Conservation (phyloP, 768 basidiomycete genomes). For the Tubosaeta brunneosetosa region DNA sequence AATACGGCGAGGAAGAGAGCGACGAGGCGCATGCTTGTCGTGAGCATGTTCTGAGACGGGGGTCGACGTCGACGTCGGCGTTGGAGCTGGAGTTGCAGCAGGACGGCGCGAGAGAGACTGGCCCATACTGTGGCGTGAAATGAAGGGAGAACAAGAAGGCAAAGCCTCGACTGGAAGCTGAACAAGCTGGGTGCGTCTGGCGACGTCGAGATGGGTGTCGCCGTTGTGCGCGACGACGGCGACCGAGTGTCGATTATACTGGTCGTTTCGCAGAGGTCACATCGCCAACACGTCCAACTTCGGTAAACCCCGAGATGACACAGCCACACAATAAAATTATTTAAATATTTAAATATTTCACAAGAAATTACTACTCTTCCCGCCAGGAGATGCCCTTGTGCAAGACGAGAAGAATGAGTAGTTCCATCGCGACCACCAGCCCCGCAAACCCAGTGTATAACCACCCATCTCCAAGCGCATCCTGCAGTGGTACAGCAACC, state of each 20-base stretch:
- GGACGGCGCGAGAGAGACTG: constrained; percentile 28
- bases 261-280: constrained; percentile 20
- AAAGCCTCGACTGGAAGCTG: neutral
- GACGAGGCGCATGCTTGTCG: constrained; percentile 1
- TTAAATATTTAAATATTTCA: constrained; percentile 3
- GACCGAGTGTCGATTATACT: constrained; percentile 24
- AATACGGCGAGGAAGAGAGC: constrained; percentile 33
- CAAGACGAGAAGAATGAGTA: constrained; percentile 56
- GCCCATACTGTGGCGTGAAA: constrained; percentile 26
- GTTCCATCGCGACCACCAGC: constrained; percentile 48
- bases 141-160: neutral
- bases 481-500: constrained; percentile 70
- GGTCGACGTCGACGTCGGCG: constrained; percentile 6
- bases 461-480: constrained; percentile 73
- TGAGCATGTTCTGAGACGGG: constrained; percentile 6
- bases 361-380: constrained; percentile 12
- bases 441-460: constrained; percentile 66
- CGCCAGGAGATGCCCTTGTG: constrained; percentile 61
- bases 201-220: constrained; percentile 9
- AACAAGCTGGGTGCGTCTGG: neutral
- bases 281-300: constrained; percentile 19
- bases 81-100: constrained; percentile 3
- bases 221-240: constrained; percentile 5
- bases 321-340: constrained; percentile 10
- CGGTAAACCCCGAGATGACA: constrained; percentile 19